These are phyloP conservation scores for Glomus cerebriforme DNA, from an alignment of 192 early-diverging fungal species.

Conservation along the genomic window DNA sequence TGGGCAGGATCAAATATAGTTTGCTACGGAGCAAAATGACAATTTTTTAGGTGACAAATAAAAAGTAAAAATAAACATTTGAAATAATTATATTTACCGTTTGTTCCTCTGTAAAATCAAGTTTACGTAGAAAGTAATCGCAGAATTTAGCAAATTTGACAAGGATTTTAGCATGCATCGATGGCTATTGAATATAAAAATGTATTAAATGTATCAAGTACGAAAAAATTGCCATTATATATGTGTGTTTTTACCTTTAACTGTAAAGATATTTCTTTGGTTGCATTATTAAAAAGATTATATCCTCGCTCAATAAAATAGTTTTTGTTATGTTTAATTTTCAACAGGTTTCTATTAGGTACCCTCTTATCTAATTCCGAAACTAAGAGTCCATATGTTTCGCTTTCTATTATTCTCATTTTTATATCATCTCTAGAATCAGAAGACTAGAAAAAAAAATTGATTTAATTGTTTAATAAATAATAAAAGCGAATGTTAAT, in stretches of 20 bases:
- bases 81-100: neutral
- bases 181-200: neutral
- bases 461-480: neutral
- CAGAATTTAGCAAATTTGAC: constrained; percentile 22
- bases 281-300: constrained; percentile 3
- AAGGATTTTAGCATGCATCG: neutral
- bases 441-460: neutral
- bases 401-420: constrained; percentile 35
- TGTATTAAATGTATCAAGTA: neutral
- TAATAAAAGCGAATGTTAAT: neutral
- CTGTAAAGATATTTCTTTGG: neutral
- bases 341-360: neutral
- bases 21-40: neutral
- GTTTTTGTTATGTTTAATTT: neutral
- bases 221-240: neutral
- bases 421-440: constrained; percentile 15
- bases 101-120: neutral
- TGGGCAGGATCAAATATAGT: neutral
- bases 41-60: neutral
- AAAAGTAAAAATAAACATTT: neutral
- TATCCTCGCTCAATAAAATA: neutral
- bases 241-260: neutral
- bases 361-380: neutral
- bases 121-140: constrained; percentile 1
- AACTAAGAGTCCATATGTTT: constrained; percentile 31